Evolutionary conservation across 2,329 filamentous ascomycete genomes (phyloP).

Genomic region (Fusarium protoensiforme): DNA sequence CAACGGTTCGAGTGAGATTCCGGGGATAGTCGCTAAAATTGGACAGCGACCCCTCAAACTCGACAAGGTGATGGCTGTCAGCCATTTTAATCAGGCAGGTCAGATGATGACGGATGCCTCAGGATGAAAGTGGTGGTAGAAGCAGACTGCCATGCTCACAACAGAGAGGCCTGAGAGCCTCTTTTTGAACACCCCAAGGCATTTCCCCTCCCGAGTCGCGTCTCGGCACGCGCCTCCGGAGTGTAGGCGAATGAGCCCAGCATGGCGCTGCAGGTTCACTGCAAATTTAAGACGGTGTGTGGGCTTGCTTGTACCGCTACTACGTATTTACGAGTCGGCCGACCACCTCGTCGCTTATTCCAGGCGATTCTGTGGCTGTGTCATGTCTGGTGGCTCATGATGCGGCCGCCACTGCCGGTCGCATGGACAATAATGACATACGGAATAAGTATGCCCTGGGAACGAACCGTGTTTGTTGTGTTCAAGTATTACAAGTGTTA

Average conservation of each 20-base stretch:
- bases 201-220: background rate
- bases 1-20: constrained; percentile 4
- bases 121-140: background rate
- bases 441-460: background rate
- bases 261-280: background rate
- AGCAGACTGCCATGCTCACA: too few species aligned
- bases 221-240: too few species aligned
- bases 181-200: background rate
- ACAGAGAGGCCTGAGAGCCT: too few species aligned
- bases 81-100: background rate
- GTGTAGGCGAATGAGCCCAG: background rate
- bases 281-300: background rate
- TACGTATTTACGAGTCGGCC: background rate
- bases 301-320: background rate
- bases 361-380: background rate
- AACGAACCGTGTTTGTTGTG: background rate
- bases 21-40: background rate
- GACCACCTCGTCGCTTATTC: background rate
- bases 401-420: background rate
- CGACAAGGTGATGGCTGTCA: background rate
- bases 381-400: background rate
- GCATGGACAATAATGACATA: background rate
- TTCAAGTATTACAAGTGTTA: background rate
- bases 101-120: background rate
- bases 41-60: background rate